Base-by-base conservation (phyloP, 2,329 filamentous ascomycete genomes). In the Curvularia sp. region DNA sequence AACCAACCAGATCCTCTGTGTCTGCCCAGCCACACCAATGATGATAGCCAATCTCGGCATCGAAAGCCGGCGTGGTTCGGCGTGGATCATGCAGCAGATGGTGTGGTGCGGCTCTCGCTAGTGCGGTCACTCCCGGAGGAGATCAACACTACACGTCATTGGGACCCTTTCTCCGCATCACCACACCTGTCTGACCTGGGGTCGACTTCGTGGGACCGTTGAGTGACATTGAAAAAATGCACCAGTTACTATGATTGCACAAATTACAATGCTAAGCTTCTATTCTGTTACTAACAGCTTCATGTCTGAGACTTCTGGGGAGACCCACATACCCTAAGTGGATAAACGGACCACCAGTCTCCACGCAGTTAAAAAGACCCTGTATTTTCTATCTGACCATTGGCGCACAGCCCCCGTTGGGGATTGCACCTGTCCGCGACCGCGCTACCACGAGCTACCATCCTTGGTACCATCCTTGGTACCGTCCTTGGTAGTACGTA, bases 61-160 rank as follows among this genome's bases (percentile, higher is more conserved):
- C 30, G 33, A 26, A 59, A 20, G 41, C 48, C 57, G 52, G 57
- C 31, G 38, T 60, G 31, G 38, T 49, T 50, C 53, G 48, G 53
- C 63, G 56, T 39, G 46, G 51, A 55, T 58, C 48, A 55, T 55
- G 57, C 39, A 62, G 6, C 1, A n/a, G 31, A 35, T 47, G 49
- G 55, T 56, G 44, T 57, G 33, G 52, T 68, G 64, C 61, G 62
- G 64, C 63, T 67, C 61, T 59, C 42, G 38, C 41, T 69, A 66
- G 66, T 58, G 61, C 62, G 57, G 56, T 62, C 58, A 52, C 62
- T 64, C 54, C 65, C 67, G 63, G 62, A 59, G 31, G 20, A 54
- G 57, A 66, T 63, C 53, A 51, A 50, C 48, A 50, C 30, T 41
- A 50, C 49, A 67, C 64, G 57, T 64, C 66, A 67, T 48, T 33